Conservation (phyloP, 1,284 basidiomycete genomes). For the Cryptococcus jaspeensis region DNA sequence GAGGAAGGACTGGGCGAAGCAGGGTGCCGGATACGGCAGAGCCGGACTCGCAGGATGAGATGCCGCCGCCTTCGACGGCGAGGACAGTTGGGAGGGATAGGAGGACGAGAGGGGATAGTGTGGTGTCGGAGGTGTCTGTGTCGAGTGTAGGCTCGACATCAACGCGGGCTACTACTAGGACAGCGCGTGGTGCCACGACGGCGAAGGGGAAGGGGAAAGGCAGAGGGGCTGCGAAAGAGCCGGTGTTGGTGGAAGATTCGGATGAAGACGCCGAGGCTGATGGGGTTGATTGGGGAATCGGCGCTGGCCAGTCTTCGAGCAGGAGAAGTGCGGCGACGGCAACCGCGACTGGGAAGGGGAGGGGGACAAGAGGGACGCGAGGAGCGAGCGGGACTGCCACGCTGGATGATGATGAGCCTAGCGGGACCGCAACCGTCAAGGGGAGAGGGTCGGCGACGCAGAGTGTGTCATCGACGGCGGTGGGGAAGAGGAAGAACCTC, state of each 20-base stretch:
- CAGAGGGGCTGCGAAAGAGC: slow-evolving; percentile 9
- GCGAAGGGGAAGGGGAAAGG: slow-evolving; percentile 1
- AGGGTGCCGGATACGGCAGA: slow-evolving; percentile 5
- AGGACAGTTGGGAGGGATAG: slow-evolving; percentile 8
- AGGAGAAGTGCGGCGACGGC: no score
- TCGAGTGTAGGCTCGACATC: slow-evolving; percentile 9
- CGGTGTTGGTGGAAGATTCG: slow-evolving; percentile 27
- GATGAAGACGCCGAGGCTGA: slow-evolving; percentile 35
- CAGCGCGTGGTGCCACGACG: no score
- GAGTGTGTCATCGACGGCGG: not conserved
- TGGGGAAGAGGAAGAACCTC: slow-evolving; percentile 17
- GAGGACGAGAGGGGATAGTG: slow-evolving; percentile 28
- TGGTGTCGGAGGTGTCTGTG: slow-evolving; percentile 29
- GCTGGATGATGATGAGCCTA: slow-evolving; percentile 4
- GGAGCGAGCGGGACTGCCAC: slow-evolving; percentile 14
- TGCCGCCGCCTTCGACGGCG: slow-evolving; percentile 4
- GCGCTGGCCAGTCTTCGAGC: not conserved
- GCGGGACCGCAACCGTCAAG: slow-evolving; percentile 4
- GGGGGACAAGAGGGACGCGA: not conserved
- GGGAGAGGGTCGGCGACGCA: not conserved
- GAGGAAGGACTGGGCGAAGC: slow-evolving; percentile 2
- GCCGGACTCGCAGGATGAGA: no score
- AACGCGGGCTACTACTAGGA: no score
- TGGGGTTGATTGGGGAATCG: slow-evolving; percentile 16
- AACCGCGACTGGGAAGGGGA: not conserved